phyloP scores from a whole-genome alignment of 371 early-diverging fungal species.

The Mortierella sp. region DNA sequence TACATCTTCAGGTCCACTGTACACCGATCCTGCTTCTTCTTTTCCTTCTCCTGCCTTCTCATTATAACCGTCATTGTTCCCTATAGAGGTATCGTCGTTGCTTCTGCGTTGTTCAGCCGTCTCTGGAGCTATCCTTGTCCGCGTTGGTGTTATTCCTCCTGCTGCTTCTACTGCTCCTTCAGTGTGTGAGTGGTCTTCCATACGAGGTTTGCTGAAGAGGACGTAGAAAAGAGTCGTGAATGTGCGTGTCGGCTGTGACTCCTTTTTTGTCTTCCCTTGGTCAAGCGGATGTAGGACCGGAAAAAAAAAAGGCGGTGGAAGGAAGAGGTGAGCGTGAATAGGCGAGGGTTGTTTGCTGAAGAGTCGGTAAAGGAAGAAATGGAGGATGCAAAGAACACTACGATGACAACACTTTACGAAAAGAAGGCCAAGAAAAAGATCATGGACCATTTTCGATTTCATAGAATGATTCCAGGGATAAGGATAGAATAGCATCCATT shows the following conservation, averaged over 20 bases:
- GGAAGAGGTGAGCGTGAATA: background rate
- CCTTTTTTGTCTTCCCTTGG: background rate
- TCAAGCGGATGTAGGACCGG: too few species aligned
- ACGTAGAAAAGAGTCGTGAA: background rate
- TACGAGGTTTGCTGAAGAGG: background rate
- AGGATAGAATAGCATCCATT: slow-evolving; percentile 11
- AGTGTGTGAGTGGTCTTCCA: background rate
- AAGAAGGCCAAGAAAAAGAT: background rate
- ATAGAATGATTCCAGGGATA: slow-evolving; percentile 13
- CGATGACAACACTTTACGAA: background rate
- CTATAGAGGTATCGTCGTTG: background rate
- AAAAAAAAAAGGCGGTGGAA: background rate
- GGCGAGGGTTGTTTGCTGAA: background rate
- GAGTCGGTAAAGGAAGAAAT: background rate
- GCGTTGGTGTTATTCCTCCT: background rate
- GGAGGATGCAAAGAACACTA: background rate
- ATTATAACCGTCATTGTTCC: background rate
- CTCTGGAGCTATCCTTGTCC: background rate
- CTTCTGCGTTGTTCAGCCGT: background rate
- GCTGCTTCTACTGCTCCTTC: background rate
- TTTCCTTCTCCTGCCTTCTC: background rate
- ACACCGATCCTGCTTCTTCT: background rate
- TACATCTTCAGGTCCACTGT: background rate
- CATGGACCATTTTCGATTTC: background rate
- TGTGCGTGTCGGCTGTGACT: background rate